Conservation (phyloP, 148 eudicot species). For the Amaranthus hypochondriacus region DNA sequence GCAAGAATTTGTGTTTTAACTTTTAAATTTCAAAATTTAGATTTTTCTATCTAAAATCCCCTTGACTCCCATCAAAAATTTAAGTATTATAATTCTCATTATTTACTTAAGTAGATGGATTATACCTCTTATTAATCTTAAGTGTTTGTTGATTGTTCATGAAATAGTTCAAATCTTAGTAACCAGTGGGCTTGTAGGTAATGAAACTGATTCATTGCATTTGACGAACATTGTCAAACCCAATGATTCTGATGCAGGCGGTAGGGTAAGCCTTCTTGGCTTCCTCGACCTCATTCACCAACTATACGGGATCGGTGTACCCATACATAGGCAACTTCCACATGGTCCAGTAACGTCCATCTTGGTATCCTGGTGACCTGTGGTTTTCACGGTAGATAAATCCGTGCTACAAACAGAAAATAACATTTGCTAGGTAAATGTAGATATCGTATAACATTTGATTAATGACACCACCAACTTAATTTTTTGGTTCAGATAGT, state of each 20-base stretch:
- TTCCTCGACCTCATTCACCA: slow-evolving; percentile 46
- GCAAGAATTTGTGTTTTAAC: too few relatives aligned
- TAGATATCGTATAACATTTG: neutral
- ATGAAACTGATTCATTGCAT: slow-evolving; percentile 73
- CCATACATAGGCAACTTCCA: slow-evolving; percentile 91
- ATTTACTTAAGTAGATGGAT: too few relatives aligned
- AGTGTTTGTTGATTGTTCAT: too few relatives aligned
- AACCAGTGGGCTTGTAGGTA: slow-evolving; percentile 42
- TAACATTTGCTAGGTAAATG: neutral
- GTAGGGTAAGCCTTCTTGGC: slow-evolving; percentile 45
- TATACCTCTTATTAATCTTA: too few relatives aligned
- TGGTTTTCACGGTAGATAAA: slow-evolving; percentile 54
- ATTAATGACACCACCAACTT: neutral
- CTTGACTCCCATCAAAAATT: too few relatives aligned
- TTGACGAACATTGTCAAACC: slow-evolving; percentile 69
- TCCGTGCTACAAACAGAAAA: slow-evolving; percentile 32
- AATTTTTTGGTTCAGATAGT: too few relatives aligned
- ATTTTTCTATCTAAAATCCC: too few relatives aligned
- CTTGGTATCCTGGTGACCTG: slow-evolving; percentile 74
- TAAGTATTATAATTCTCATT: too few relatives aligned
- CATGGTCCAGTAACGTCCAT: slow-evolving; percentile 87
- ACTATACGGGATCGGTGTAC: slow-evolving; percentile 54
- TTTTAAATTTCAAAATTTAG: too few relatives aligned
- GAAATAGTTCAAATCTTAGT: neutral
- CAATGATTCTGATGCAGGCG: slow-evolving; percentile 52